Base-by-base conservation (phyloP, 495 filamentous ascomycete genomes). In the Podospora tetraspora region DNA sequence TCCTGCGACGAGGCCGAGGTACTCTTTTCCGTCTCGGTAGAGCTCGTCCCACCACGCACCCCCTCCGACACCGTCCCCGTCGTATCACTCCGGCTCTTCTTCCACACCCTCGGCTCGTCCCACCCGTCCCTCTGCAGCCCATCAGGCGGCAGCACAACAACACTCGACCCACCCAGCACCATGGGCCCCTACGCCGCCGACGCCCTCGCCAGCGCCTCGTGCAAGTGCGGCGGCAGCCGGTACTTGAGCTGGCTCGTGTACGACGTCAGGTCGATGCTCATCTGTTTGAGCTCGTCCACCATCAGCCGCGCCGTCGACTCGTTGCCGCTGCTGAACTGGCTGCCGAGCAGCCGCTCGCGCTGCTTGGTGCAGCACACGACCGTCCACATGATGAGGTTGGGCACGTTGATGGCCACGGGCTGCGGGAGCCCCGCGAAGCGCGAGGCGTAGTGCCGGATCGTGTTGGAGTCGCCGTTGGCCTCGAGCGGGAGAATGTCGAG, bases 221-320 rank as follows among this genome's bases (percentile, higher is more conserved):
- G 92, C 43, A 96, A 84, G 64, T 84, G 79, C 32, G 80, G 81
- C 66, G 85, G 85, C 77, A 97, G 82, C 68, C 94, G 88, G 78
- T 96, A 99, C 76, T 92, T 89, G 72, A 99, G 86, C 84, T 97
- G 89, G 29, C 95, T 94, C 16, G 94, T 94, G 81, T 97, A 99
- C 37, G 96, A 88, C 84, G 94, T 96, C 66, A 97, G 77, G 79
- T 97, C 95, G 74, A 91, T 90, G 62, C 89, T 92, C 74, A 88
- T 90, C 72, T 89, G 85, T 77, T 90, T 86, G 71, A 96, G 79
- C 71, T 89, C 82, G 57, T 89, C 87, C 23, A 89, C 84, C 78
- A 95, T 85, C 66, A 75, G 69, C 64, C 85, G 83, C 66, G 86
- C 83, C 70, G 88, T 89, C 69, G 88, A 89, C 65, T 89, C 89